These are phyloP conservation scores for Inga laurina DNA, from an alignment of 306 rosid genomes.

Conservation along the genomic window DNA sequence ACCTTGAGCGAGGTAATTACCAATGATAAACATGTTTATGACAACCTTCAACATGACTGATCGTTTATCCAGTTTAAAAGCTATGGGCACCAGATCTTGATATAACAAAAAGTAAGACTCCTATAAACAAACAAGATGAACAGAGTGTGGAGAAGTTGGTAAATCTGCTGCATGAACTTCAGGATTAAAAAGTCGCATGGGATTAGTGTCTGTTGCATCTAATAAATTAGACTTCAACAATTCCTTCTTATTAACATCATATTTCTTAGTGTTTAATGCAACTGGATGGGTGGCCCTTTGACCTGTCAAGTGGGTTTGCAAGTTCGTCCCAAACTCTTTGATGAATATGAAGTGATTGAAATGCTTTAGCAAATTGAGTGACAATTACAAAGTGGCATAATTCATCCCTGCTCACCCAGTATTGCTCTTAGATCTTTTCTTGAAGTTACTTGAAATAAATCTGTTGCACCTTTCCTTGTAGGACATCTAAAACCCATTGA, in stretches of 20 bases:
- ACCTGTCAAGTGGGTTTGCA: slow-evolving; percentile 51
- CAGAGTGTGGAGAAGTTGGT: too few relatives aligned
- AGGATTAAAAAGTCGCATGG: too few relatives aligned
- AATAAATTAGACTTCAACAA: slow-evolving; percentile 51
- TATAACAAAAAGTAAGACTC: too few relatives aligned
- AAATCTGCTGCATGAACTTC: too few relatives aligned
- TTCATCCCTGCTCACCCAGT: slow-evolving; percentile 44
- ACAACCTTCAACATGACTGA: too few relatives aligned
- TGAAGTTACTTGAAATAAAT: slow-evolving; percentile 66
- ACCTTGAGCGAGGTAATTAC: too few relatives aligned
- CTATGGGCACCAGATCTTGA: too few relatives aligned
- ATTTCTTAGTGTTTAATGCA: slow-evolving; percentile 49
- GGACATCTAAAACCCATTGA: slow-evolving; percentile 56
- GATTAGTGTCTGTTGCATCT: too few relatives aligned
- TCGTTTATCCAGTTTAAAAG: too few relatives aligned
- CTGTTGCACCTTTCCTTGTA: slow-evolving; percentile 58
- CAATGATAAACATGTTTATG: too few relatives aligned
- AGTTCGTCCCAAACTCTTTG: slow-evolving; percentile 38
- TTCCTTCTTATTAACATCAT: slow-evolving; percentile 47
- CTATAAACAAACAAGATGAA: too few relatives aligned
- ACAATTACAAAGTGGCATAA: slow-evolving; percentile 45
- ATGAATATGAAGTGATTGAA: slow-evolving; percentile 49
- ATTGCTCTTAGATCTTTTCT: slow-evolving; percentile 60
- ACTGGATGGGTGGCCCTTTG: slow-evolving; percentile 58
- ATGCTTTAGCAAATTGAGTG: slow-evolving; percentile 51